These are phyloP conservation scores for Arthrobotrys iridis DNA, from an alignment of 2,329 filamentous ascomycete genomes.

Conservation along the genomic window DNA sequence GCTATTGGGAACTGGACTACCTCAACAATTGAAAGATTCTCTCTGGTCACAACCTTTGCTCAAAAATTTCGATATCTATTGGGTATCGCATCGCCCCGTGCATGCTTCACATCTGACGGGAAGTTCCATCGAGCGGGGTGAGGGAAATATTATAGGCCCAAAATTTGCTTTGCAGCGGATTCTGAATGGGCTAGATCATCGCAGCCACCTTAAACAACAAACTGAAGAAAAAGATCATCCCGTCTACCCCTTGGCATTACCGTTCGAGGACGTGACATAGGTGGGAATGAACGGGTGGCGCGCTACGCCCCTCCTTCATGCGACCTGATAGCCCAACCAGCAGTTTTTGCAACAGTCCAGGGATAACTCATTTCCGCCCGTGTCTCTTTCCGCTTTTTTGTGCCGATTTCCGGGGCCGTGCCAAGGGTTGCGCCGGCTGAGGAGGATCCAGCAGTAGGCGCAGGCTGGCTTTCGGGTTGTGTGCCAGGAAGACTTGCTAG, in stretches of 20 bases:
- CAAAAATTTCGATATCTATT: too few species aligned
- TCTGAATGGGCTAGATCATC: too few species aligned
- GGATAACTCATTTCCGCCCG: constrained; percentile 33
- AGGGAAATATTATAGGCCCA: too few species aligned
- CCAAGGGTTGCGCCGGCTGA: background rate
- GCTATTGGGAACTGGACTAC: too few species aligned
- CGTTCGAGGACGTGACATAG: background rate
- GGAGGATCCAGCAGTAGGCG: background rate
- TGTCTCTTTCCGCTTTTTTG: background rate
- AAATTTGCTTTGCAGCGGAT: too few species aligned
- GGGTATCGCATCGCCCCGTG: too few species aligned
- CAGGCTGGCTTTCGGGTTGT: background rate
- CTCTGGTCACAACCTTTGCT: too few species aligned
- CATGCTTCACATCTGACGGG: too few species aligned
- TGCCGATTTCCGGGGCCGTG: background rate
- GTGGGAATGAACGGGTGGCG: background rate
- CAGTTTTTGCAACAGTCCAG: constrained; percentile 13
- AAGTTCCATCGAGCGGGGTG: too few species aligned
- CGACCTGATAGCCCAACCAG: background rate
- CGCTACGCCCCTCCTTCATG: background rate
- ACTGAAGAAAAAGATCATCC: background rate
- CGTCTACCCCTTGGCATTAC: background rate
- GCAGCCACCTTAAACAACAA: background rate
- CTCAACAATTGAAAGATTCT: too few species aligned
- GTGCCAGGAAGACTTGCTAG: constrained; percentile 3